phyloP scores from a whole-genome alignment of 306 rosid genomes.

The Herpetospermum pedunculosum region DNA sequence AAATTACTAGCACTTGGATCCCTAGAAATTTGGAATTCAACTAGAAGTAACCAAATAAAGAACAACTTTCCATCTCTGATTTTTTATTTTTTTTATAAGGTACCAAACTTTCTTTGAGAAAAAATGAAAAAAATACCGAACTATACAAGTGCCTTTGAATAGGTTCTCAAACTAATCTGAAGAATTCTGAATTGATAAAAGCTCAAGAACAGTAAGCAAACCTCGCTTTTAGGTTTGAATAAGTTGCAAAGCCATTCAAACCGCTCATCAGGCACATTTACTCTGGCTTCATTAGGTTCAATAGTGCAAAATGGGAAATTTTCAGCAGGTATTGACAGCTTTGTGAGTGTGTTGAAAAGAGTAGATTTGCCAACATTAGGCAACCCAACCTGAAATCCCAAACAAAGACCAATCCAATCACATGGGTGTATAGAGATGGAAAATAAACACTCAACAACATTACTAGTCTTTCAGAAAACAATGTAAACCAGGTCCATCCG shows the following conservation, averaged over 20 bases:
- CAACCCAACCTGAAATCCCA: conserved; percentile 72
- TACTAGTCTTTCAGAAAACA: neutral
- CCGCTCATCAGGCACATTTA: conserved; percentile 82
- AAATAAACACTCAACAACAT: neutral
- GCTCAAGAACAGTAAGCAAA: conserved; percentile 15
- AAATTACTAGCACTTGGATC: neutral
- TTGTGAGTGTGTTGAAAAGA: conserved; percentile 86
- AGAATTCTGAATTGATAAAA: neutral
- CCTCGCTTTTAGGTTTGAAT: conserved; percentile 93
- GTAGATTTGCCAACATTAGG: conserved; percentile 99
- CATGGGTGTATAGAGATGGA: neutral
- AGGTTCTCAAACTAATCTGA: neutral
- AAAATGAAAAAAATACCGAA: too few relatives aligned
- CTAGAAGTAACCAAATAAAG: neutral
- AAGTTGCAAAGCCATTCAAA: conserved; percentile 93
- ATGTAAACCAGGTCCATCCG: neutral
- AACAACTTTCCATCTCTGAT: neutral
- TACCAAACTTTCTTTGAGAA: too few relatives aligned
- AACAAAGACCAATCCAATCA: conserved; percentile 9
- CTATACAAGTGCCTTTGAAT: neutral
- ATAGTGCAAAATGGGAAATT: conserved; percentile 98
- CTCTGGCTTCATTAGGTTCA: conserved; percentile 97
- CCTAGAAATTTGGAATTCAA: neutral
- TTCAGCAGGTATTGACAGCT: conserved; percentile 88
- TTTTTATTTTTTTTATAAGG: too few relatives aligned